Evolutionary conservation across 31 red algal species (phyloP), one percentile per base, ranked within the genome.

Genomic region (Odonthalia washingtoniensis): DNA sequence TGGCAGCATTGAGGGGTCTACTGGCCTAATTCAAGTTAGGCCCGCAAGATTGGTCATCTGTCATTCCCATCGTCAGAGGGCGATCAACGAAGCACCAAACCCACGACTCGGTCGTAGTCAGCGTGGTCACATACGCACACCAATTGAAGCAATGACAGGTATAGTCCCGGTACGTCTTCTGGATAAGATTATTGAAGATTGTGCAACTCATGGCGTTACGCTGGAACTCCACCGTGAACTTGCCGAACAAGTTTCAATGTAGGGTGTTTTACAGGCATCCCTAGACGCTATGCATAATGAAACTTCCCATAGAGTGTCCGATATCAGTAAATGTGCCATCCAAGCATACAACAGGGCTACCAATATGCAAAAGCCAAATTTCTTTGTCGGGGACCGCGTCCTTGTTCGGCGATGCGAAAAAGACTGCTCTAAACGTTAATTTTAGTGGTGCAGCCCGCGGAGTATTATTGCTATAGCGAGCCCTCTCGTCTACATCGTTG

Each of bases 81-180:
- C 33, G 33, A 18, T 74, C 3, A 86, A 76, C 44, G 67, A 86
- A 41, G 46, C 70, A 1, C 28, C 66, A 12, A 12, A 70, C 9
- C 6, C 66, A 12, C 33, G 66, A 26, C 27, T 70, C 9, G n/a
- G 66, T 26, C 9, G 21, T 9, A 57, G 21, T 21, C 12, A 57
- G 12, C 12, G 21, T 57, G 49, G 49, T 57, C 21, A 14, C 12
- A 21, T 21, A 57, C 12, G 21, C 9, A 14, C 49, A 9, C 12
- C 49, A 21, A 14, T 57, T 57, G 49, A 57, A 57, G 49, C 21
- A 9, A 57, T 57, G 49, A 57, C 12, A 57, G 49, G 49, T 14
- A 57, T 57, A 14, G 12, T 9, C 49, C 49, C 49, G 12, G 12
- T 9, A 9, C 49, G 49, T 21, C 49, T 9, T 9, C 49, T 57